Evolutionary conservation across 108 stramenopile species (phyloP).

Genomic region (Skeletonema grethae): DNA sequence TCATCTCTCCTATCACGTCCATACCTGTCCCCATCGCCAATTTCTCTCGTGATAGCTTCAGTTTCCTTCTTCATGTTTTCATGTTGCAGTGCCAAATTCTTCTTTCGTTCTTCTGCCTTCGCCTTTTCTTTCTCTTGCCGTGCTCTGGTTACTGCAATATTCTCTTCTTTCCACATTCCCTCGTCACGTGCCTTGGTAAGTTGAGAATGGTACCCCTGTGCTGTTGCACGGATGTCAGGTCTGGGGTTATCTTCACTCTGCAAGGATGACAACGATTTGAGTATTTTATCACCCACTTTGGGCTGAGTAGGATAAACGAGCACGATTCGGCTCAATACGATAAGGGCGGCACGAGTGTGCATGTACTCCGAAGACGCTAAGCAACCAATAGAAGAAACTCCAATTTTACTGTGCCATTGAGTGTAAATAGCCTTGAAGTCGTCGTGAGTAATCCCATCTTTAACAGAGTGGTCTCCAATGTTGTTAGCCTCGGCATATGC

Average conservation of each 20-base stretch:
- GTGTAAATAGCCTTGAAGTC: constrained; percentile 70
- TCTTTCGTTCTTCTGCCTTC: constrained; percentile 63
- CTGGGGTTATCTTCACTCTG: constrained; percentile 66
- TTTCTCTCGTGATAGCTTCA: constrained; percentile 64
- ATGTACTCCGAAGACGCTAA: constrained; percentile 85
- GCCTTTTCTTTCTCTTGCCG: constrained; percentile 71
- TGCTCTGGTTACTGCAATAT: constrained; percentile 61
- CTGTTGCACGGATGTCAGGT: constrained; percentile 82
- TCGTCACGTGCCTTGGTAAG: constrained; percentile 82
- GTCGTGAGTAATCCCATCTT: constrained; percentile 49
- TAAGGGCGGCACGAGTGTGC: constrained; percentile 74
- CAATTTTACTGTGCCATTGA: constrained; percentile 80
- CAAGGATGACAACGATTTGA: constrained; percentile 60
- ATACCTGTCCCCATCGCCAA: constrained; percentile 50
- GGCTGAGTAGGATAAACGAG: constrained; percentile 79
- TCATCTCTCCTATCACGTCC: constrained; percentile 27
- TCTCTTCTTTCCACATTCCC: constrained; percentile 86
- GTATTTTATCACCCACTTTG: constrained; percentile 66
- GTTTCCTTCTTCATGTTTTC: constrained; percentile 73
- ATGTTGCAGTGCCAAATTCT: constrained; percentile 65
- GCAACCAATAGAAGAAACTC: constrained; percentile 66
- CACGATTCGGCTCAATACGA: constrained; percentile 78
- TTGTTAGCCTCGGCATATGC: constrained; percentile 36
- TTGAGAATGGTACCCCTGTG: constrained; percentile 74
- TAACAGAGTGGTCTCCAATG: constrained; percentile 30